A percentile compares a stretch with the other conserved stretches of the same genome.
phyloP scores from a whole-genome alignment of 2,329 filamentous ascomycete species.

The Arachnomyces sp. region DNA sequence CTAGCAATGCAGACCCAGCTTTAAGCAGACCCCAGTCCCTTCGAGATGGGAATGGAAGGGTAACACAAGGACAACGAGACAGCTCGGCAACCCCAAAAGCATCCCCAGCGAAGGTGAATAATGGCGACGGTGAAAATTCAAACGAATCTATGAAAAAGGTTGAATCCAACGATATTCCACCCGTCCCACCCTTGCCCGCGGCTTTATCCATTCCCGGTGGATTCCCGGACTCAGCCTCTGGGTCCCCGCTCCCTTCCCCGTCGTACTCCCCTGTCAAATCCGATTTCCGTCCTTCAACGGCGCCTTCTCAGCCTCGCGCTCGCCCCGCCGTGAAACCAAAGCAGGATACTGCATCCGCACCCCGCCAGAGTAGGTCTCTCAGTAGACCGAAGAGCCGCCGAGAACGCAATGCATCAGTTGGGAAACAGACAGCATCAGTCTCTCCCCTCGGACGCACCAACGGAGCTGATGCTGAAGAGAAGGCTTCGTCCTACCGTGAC shows the following conservation, averaged over 20 bases:
- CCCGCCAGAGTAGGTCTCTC: slow-evolving; percentile 20
- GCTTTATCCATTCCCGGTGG: slow-evolving; percentile 35
- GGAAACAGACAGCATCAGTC: too few relatives aligned
- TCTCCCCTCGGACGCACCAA: too few relatives aligned
- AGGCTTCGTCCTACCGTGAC: too few relatives aligned
- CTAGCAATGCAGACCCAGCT: slow-evolving; percentile 14
- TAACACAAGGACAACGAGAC: slow-evolving; percentile 15
- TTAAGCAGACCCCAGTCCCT: slow-evolving; percentile 23
- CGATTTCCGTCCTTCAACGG: slow-evolving; percentile 17
- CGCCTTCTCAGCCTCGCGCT: slow-evolving; percentile 7
- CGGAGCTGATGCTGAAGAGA: too few relatives aligned
- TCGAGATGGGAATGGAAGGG: slow-evolving; percentile 13
- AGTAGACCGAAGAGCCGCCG: slow-evolving; percentile 34
- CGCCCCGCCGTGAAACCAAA: slow-evolving; percentile 4
- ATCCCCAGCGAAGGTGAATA: slow-evolving; percentile 13
- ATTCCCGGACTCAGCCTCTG: slow-evolving; percentile 29
- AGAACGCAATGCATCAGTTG: too few relatives aligned
- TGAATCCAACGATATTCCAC: slow-evolving; percentile 32
- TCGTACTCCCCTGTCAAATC: slow-evolving; percentile 19
- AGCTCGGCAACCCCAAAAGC: slow-evolving; percentile 28
- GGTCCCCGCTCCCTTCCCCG: slow-evolving; percentile 10
- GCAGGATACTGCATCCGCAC: slow-evolving; percentile 1
- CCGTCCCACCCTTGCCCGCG: slow-evolving; percentile 39
- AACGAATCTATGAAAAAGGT: slow-evolving; percentile 7
- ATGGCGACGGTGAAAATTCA: slow-evolving; percentile 12